Evolutionary conservation across 2,329 filamentous ascomycete genomes (phyloP).

Genomic region (Exutisphaerella laricina): DNA sequence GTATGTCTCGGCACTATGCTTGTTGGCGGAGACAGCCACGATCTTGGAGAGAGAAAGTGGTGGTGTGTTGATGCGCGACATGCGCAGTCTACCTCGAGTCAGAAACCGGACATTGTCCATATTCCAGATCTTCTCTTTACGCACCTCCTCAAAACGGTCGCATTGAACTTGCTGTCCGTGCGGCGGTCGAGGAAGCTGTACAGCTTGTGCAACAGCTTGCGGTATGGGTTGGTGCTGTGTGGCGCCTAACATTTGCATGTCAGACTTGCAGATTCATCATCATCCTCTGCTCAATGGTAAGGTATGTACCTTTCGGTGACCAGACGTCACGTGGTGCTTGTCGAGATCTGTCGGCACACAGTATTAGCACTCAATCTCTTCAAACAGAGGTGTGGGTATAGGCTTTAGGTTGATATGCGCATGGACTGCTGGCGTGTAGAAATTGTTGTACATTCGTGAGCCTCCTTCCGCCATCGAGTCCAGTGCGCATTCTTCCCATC

Average conservation of each 20-base stretch:
- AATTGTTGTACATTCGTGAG: too few relatives aligned
- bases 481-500: not conserved
- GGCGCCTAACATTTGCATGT: slow-evolving; percentile 55
- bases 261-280: slow-evolving; percentile 22
- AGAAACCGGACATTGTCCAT: slow-evolving; percentile 6
- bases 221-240: slow-evolving; percentile 57
- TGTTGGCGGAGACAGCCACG: slow-evolving; percentile 54
- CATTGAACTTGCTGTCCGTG: slow-evolving; percentile 98
- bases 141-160: slow-evolving; percentile 73
- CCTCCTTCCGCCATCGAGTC: not conserved
- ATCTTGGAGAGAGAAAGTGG: slow-evolving; percentile 88
- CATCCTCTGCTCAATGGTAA: slow-evolving; percentile 19
- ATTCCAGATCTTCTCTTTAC: slow-evolving; percentile 14
- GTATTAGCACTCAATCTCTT: slow-evolving; percentile 4
- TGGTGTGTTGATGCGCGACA: slow-evolving; percentile 91
- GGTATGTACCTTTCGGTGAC: slow-evolving; percentile 28
- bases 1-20: slow-evolving; percentile 49
- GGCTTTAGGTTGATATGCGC: not conserved
- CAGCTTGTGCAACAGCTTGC: slow-evolving; percentile 48
- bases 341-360: slow-evolving; percentile 18
- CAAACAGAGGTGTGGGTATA: not conserved
- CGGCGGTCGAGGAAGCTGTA: slow-evolving; percentile 48
- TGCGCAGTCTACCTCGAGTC: slow-evolving; percentile 66
- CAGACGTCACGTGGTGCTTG: slow-evolving; percentile 24
- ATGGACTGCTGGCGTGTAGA: not conserved